Evolutionary conservation across 2,329 filamentous ascomycete species (phyloP).

Genomic region (Blastomyces parvus): DNA sequence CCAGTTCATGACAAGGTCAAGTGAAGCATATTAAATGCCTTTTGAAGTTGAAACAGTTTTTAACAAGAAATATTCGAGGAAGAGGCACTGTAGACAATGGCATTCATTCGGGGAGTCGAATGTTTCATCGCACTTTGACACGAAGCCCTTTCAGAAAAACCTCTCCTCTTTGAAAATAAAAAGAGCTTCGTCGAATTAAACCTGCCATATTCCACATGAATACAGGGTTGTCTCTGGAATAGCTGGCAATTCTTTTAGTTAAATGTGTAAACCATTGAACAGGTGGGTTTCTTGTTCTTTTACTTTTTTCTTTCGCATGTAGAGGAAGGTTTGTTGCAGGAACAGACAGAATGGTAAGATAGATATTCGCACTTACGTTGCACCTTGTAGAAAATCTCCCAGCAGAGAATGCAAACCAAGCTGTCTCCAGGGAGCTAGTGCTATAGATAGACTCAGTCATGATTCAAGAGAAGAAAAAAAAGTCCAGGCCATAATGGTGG

Average conservation of each 20-base stretch:
- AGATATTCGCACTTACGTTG: background rate
- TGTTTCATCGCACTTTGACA: background rate
- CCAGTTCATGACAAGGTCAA: background rate
- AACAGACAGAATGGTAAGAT: background rate
- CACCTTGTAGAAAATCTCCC: background rate
- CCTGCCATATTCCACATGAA: background rate
- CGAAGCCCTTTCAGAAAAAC: background rate
- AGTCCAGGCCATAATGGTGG: too few relatives aligned
- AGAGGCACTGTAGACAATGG: background rate
- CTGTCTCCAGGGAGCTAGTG: too few relatives aligned
- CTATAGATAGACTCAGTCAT: too few relatives aligned
- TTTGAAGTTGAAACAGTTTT: constrained; percentile 1
- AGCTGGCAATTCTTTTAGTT: background rate
- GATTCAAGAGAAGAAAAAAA: too few relatives aligned
- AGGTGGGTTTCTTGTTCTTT: too few relatives aligned
- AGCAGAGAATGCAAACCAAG: background rate
- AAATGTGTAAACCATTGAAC: background rate
- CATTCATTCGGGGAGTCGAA: background rate
- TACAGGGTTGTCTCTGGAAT: background rate
- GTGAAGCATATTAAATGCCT: background rate
- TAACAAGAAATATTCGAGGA: background rate
- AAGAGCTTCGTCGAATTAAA: background rate
- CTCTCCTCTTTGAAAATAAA: background rate
- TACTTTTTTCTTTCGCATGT: too few relatives aligned
- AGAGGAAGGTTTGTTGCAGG: background rate